phyloP scores from a whole-genome alignment of 192 early-diverging fungal genomes.

The Paraglomus brasilianum region DNA sequence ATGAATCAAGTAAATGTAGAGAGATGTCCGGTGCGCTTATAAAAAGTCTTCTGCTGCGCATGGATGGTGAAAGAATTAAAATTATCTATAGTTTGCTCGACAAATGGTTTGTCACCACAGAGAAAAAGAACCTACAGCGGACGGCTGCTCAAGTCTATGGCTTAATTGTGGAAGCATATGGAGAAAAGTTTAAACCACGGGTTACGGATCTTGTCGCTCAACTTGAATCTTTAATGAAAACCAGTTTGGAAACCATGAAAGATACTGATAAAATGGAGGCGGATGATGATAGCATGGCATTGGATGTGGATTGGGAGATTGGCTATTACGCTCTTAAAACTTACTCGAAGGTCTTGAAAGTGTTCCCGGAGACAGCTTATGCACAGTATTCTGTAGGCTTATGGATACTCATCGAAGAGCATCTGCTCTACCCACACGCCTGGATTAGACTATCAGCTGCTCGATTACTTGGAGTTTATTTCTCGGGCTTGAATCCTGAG shows the following conservation, averaged over 20 bases:
- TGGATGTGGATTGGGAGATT: conserved; percentile 80
- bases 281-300: conserved; percentile 47
- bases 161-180: conserved; percentile 76
- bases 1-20: conserved; percentile 89
- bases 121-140: conserved; percentile 68
- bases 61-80: conserved; percentile 57
- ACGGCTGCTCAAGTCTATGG: conserved; percentile 86
- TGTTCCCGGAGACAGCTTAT: conserved; percentile 52
- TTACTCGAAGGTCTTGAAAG: conserved; percentile 67
- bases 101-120: conserved; percentile 68
- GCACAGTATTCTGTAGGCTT: conserved; percentile 50
- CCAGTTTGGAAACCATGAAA: conserved; percentile 39
- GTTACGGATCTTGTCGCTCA: conserved; percentile 53
- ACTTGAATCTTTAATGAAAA: conserved; percentile 49
- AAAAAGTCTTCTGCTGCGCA: conserved; percentile 61
- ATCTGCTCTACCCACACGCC: conserved; percentile 83
- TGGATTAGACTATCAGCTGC: conserved; percentile 81
- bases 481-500: conserved; percentile 66
- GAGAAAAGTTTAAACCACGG: conserved; percentile 55
- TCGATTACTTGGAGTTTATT: conserved; percentile 75
- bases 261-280: conserved; percentile 34
- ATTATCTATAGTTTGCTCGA: conserved; percentile 69
- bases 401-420: conserved; percentile 65
- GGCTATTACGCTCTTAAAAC: conserved; percentile 81
- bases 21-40: conserved; percentile 82